Percentiles rank a stretch among this genome's conserved stretches.
Conservation (phyloP, 805 yeast genomes). For the Cyberlindnera subsufficiens region DNA sequence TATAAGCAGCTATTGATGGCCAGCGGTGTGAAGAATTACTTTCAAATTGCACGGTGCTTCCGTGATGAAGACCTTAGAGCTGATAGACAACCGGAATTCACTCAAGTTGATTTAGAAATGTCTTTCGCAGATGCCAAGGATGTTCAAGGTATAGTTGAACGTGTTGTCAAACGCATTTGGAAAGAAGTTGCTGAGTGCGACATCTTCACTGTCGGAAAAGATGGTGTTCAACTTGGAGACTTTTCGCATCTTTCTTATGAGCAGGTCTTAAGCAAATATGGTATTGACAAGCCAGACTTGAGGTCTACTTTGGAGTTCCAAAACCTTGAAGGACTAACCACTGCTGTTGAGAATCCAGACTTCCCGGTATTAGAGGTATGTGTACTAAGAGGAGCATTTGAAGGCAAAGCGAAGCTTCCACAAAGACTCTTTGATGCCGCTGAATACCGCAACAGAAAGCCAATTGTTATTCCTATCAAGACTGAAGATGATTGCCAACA, state of each 20-base stretch:
- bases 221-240: slow-evolving; percentile 12
- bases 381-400: slow-evolving; percentile 44
- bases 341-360: slow-evolving; percentile 29
- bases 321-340: slow-evolving; percentile 19
- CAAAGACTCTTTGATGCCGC: slow-evolving; percentile 31
- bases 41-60: slow-evolving; percentile 89
- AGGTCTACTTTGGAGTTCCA: slow-evolving; percentile 45
- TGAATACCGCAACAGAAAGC: slow-evolving; percentile 52
- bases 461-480: slow-evolving; percentile 48
- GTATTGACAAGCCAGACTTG: slow-evolving; percentile 93
- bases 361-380: slow-evolving; percentile 76
- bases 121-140: slow-evolving; percentile 66
- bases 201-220: slow-evolving; percentile 20
- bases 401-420: slow-evolving; percentile 26
- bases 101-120: slow-evolving; percentile 96
- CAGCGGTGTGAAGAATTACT: slow-evolving; percentile 81
- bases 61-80: slow-evolving; percentile 93
- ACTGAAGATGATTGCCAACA: slow-evolving; percentile 29
- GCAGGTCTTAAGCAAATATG: slow-evolving; percentile 68
- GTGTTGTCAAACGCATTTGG: slow-evolving; percentile 54
- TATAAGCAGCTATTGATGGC: slow-evolving; percentile 94
- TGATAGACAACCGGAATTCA: slow-evolving; percentile 96
- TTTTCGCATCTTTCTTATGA: slow-evolving; percentile 51
- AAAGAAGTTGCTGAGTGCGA: slow-evolving; percentile 30
- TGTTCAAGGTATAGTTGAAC: slow-evolving; percentile 61